A percentile compares a stretch with the other conserved stretches of the same genome.
Evolutionary conservation across 2,329 filamentous ascomycete species (phyloP).

Genomic region (Bertia moriformis): DNA sequence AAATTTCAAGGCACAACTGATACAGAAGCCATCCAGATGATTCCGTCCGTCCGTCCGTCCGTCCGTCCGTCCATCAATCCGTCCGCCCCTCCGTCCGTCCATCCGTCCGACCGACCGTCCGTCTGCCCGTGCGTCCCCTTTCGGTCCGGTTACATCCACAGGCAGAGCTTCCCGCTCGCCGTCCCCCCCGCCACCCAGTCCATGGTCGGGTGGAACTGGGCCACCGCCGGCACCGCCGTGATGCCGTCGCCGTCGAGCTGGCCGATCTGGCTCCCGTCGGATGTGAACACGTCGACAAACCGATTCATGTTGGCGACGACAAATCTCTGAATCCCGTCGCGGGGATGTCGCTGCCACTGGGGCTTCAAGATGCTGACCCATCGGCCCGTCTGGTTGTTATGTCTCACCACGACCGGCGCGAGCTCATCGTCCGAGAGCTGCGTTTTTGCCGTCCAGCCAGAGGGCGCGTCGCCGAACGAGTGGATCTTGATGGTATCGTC

Average conservation of each 20-base stretch:
- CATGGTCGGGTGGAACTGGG: constrained; percentile 51
- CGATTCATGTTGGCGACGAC: constrained; percentile 65
- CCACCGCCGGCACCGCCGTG: constrained; percentile 58
- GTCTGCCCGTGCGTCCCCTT: too few relatives aligned
- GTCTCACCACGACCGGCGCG: constrained; percentile 44
- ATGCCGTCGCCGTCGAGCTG: constrained; percentile 54
- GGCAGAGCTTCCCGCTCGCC: constrained; percentile 55
- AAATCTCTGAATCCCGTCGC: constrained; percentile 45
- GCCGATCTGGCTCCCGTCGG: constrained; percentile 51
- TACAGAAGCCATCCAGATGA: too few relatives aligned
- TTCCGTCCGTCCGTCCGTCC: too few relatives aligned
- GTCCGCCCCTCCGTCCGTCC: too few relatives aligned
- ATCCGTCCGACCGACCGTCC: too few relatives aligned
- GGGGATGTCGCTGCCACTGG: constrained; percentile 54
- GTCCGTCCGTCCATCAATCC: too few relatives aligned
- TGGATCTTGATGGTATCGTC: constrained; percentile 64
- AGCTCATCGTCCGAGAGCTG: constrained; percentile 36
- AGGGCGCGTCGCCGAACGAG: constrained; percentile 35
- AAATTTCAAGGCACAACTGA: too few relatives aligned
- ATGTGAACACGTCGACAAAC: constrained; percentile 57
- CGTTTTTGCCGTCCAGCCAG: constrained; percentile 23
- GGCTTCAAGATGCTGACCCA: constrained; percentile 50
- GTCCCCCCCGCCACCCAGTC: constrained; percentile 62
- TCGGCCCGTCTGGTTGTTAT: constrained; percentile 61
- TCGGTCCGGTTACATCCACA: constrained; percentile 49